Evolutionary conservation across 257 asterid genomes (phyloP), one percentile per base, ranked within the genome.

Genomic region (Nemophila menziesii): DNA sequence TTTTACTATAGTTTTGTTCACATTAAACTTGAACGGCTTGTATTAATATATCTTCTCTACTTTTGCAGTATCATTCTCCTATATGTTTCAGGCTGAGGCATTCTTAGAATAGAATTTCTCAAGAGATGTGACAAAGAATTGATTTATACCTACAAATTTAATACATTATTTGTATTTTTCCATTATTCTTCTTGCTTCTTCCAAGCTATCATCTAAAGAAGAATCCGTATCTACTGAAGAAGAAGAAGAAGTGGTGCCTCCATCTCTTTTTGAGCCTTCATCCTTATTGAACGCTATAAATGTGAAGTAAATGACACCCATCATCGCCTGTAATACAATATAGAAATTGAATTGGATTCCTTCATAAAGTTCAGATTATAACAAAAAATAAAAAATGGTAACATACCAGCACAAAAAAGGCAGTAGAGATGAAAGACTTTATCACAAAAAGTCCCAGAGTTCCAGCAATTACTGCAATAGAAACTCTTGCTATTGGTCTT

Each of bases 121-220:
- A 24, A 24, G 33, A 24, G 33, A 24, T 4, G 33, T 9, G 6
- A 2, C 12, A 24, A 23, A 2, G 39, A 40, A 16, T 16, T 15
- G 9, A 16, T 6, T 21, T 7, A 22, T 2, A 38, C 17, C 23
- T 33, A 39, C 52, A 7, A 22, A 0, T 3, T 4, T 8, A 11
- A n/a, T 49, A 12, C 39, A 16, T 53, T 63, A 85, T 72, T 81
- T 90, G 77, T 85, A 90, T 64, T 90, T 90, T 6, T 85, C 96
- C 96, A 85, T 90, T 55, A 90, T 85, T 64, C 63, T 72, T 56
- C 86, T 74, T 18, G 96, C 99, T 69, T 90, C 99, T 69, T 85
- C 94, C 45, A 85, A 68, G 63, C 82, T 79, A 37, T 86, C 94
- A 5, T 90, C 96, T 12, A 62, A 80, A 34, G 92, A 74, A 58